Evolutionary conservation across 176 grass and related monocot genomes (phyloP).

Genomic region (Cenchrus americanus): DNA sequence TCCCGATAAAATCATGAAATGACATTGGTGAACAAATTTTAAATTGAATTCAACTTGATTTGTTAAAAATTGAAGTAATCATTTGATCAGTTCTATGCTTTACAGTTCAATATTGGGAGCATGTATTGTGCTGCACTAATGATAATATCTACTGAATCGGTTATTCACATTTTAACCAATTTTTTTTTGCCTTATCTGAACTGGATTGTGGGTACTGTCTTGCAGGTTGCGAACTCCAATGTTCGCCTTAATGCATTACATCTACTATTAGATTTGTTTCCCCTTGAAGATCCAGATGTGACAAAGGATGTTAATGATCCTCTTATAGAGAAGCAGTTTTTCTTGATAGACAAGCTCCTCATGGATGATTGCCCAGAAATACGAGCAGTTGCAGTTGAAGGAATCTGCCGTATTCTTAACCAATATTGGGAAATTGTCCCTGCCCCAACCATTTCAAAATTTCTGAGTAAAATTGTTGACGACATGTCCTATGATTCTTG

Average conservation of each 20-base stretch:
- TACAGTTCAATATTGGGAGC: neutral
- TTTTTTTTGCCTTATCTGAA: slow-evolving; percentile 27
- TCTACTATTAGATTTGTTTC: slow-evolving; percentile 93
- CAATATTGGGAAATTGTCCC: slow-evolving; percentile 97
- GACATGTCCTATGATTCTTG: slow-evolving; percentile 86
- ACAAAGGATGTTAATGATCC: slow-evolving; percentile 89
- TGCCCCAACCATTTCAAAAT: slow-evolving; percentile 69
- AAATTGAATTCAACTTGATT: neutral
- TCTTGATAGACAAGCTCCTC: slow-evolving; percentile 85
- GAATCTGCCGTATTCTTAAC: slow-evolving; percentile 83
- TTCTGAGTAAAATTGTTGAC: slow-evolving; percentile 81
- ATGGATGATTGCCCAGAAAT: slow-evolving; percentile 81
- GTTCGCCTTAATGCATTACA: slow-evolving; percentile 86
- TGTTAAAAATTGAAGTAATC: neutral
- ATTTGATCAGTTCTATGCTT: slow-evolving; percentile 14
- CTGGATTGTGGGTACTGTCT: slow-evolving; percentile 19
- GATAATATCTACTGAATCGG: neutral
- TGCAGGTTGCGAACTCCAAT: slow-evolving; percentile 87
- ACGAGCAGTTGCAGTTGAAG: slow-evolving; percentile 82
- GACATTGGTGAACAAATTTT: neutral
- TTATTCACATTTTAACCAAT: neutral
- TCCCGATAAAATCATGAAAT: neutral
- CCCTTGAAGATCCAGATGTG: slow-evolving; percentile 87
- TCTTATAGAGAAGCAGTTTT: slow-evolving; percentile 82
- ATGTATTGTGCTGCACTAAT: slow-evolving; percentile 9